phyloP scores from a whole-genome alignment of 2,329 filamentous ascomycete genomes.

The Trichothecium roseum region DNA sequence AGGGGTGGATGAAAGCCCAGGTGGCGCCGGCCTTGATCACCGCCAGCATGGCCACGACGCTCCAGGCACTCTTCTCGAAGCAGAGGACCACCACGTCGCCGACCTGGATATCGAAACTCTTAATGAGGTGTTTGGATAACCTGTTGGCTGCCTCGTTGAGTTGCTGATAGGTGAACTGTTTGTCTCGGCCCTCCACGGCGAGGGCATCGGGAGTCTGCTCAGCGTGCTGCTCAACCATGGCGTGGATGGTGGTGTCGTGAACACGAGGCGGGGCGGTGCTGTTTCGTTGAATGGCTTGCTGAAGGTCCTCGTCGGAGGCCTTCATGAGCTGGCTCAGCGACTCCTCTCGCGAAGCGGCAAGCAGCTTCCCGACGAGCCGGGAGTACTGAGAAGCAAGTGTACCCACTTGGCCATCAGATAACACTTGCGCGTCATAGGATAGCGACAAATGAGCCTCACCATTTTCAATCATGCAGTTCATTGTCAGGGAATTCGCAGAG shows the following conservation, averaged over 20 bases:
- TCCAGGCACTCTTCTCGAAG: conserved; percentile 9
- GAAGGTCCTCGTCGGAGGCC: no score
- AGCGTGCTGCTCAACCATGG: no score
- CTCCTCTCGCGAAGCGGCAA: no score
- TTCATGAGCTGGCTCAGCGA: no score
- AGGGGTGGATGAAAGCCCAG: conserved; percentile 11
- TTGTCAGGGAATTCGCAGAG: conserved; percentile 5
- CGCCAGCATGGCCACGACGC: conserved; percentile 9
- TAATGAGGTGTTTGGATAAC: conserved; percentile 6
- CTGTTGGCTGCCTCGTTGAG: conserved; percentile 6
- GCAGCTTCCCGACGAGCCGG: no score
- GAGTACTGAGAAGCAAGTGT: conserved; percentile 3
- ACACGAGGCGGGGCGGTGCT: no score
- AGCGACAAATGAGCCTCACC: conserved; percentile 1
- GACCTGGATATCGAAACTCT: conserved; percentile 9
- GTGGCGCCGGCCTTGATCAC: conserved; percentile 13
- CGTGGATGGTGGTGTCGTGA: no score
- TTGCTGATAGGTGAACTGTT: conserved; percentile 9
- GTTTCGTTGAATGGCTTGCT: no score
- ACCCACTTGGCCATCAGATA: conserved; percentile 2
- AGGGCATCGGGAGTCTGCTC: neutral
- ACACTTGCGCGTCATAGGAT: conserved; percentile 3
- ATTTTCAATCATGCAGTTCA: conserved; percentile 1
- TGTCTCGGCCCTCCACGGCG: conserved; percentile 11
- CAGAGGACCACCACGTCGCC: conserved; percentile 8